A percentile compares a stretch with the other conserved stretches of the same genome.
phyloP scores from a whole-genome alignment of 2,329 filamentous ascomycete genomes.

The Pseudopithomyces chartarum region DNA sequence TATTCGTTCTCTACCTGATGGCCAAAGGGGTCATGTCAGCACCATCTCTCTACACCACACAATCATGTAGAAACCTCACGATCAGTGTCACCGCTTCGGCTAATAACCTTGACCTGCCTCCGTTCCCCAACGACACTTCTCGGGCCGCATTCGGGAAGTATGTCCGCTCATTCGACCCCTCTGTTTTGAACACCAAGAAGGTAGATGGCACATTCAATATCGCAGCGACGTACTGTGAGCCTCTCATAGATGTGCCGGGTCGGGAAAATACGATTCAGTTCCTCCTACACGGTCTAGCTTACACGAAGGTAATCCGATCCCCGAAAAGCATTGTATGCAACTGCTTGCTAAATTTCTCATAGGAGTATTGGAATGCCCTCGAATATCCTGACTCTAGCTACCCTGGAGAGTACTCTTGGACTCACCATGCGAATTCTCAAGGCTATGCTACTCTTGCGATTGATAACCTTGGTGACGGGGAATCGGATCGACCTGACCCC shows the following conservation, averaged over 20 bases:
- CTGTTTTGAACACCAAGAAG: neutral
- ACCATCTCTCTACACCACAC: neutral
- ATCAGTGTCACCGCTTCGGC: neutral
- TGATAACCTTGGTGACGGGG: conserved; percentile 64
- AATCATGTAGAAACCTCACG: neutral
- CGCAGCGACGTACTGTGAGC: neutral
- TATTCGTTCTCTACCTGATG: neutral
- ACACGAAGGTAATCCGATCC: neutral
- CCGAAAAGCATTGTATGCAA: neutral
- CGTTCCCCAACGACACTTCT: conserved; percentile 1
- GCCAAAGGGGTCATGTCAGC: neutral
- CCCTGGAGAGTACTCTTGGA: conserved; percentile 7
- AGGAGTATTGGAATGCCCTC: conserved; percentile 7
- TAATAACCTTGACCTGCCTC: neutral
- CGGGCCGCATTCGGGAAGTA: neutral
- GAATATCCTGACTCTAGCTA: neutral
- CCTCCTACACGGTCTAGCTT: neutral
- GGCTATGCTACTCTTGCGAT: conserved; percentile 63
- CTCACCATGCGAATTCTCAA: conserved; percentile 52
- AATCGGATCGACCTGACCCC: conserved; percentile 60
- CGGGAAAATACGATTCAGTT: conserved; percentile 1
- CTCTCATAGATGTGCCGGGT: neutral
- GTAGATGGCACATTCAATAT: conserved; percentile 2
- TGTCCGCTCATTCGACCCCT: neutral
- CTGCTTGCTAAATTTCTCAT: neutral